Evolutionary conservation across 2,329 filamentous ascomycete genomes (phyloP).

Genomic region (Aspergillus sp.): DNA sequence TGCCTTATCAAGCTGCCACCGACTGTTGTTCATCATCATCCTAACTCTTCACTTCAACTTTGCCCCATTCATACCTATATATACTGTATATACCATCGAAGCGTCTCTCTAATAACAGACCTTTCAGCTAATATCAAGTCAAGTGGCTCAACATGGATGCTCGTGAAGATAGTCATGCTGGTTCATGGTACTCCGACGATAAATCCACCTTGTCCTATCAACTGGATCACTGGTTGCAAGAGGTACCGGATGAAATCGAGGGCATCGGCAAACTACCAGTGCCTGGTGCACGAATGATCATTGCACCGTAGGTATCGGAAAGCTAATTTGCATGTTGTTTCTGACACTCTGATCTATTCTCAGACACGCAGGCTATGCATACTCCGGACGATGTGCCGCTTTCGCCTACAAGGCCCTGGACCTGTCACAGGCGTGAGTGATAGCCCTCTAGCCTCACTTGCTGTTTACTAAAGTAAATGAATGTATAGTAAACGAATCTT

Average conservation of each 20-base stretch:
- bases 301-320: constrained; percentile 74
- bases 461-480: background rate
- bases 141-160: constrained; percentile 35
- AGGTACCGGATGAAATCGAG: constrained; percentile 68
- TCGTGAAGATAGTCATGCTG: constrained; percentile 72
- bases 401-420: constrained; percentile 93
- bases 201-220: constrained; percentile 62
- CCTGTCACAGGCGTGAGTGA: constrained; percentile 67
- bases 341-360: constrained; percentile 15
- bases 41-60: background rate
- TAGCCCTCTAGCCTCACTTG: background rate
- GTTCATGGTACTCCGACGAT: constrained; percentile 79
- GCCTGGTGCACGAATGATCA: constrained; percentile 76
- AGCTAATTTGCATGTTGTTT: background rate
- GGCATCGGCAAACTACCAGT: constrained; percentile 68
- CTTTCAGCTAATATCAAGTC: background rate
- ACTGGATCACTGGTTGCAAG: constrained; percentile 72
- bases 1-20: constrained; percentile 13
- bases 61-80: background rate
- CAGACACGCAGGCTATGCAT: constrained; percentile 91
- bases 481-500: constrained; percentile 75
- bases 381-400: constrained; percentile 87
- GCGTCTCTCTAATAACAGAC: background rate
- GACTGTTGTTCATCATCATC: background rate
- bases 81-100: background rate